phyloP scores from a whole-genome alignment of 2,329 filamentous ascomycete genomes.

The Lasiodiplodia citricola region DNA sequence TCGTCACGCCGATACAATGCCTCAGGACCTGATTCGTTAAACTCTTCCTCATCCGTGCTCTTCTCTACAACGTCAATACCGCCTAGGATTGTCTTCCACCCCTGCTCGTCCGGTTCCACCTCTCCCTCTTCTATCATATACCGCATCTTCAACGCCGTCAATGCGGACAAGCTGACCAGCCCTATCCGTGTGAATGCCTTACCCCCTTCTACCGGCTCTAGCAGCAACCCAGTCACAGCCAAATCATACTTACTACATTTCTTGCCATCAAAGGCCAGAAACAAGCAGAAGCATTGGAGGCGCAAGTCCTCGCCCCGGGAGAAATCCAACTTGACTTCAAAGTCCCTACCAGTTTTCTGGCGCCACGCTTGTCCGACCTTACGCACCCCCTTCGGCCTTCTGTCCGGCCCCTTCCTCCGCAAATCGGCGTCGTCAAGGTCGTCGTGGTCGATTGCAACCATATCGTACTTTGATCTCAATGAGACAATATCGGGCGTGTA shows the following conservation, averaged over 20 bases:
- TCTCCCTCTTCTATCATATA: not conserved
- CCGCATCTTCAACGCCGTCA: not conserved
- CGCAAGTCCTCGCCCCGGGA: not conserved
- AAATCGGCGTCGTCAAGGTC: not conserved
- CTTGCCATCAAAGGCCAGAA: not conserved
- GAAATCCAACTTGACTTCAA: not conserved
- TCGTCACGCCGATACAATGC: not conserved
- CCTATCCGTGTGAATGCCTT: not conserved
- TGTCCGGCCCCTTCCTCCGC: not conserved
- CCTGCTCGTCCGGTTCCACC: not conserved
- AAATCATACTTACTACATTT: not conserved
- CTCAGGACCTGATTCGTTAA: not conserved
- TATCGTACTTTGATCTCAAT: not conserved
- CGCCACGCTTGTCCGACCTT: not conserved
- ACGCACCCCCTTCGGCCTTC: not conserved
- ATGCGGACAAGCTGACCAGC: not conserved
- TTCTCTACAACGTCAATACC: not conserved
- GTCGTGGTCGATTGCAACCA: not conserved
- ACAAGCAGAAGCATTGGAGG: not conserved
- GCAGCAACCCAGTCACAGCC: not conserved
- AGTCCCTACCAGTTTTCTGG: not conserved
- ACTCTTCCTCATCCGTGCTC: not conserved
- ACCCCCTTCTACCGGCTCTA: not conserved
- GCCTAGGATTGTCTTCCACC: not conserved
- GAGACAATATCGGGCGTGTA: not conserved